Conservation (phyloP, 169 alveolate genomes). For the Nephromyces sp. region DNA sequence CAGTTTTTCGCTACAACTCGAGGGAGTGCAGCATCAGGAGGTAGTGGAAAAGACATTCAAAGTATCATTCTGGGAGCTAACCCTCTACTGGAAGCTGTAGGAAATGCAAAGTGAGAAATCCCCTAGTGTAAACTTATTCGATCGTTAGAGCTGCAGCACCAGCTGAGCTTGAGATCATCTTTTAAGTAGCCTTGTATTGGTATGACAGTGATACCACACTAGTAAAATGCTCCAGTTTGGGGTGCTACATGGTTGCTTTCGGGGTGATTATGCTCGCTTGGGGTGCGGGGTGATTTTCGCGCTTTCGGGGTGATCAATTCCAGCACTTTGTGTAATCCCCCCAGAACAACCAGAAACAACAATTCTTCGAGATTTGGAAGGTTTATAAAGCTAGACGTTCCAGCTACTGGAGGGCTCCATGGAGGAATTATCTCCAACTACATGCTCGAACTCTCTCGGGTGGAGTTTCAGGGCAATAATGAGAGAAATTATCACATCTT, state of each 20-base stretch:
- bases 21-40: background rate
- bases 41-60: constrained; percentile 11
- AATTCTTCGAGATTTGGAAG: constrained; percentile 96
- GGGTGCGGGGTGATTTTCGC: too few species aligned
- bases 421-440: constrained; percentile 80
- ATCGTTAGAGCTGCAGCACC: too few species aligned
- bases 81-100: constrained; percentile 72
- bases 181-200: background rate
- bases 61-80: constrained; percentile 67
- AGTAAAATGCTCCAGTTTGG: too few species aligned
- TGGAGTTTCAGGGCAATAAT: constrained; percentile 67
- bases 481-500: constrained; percentile 94
- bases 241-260: too few species aligned
- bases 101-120: constrained; percentile 92
- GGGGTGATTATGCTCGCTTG: too few species aligned
- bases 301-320: too few species aligned
- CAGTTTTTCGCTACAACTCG: constrained; percentile 32
- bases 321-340: background rate
- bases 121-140: too few species aligned
- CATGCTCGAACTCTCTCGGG: constrained; percentile 92
- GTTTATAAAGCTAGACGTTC: constrained; percentile 80
- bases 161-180: too few species aligned
- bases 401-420: constrained; percentile 70
- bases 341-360: constrained; percentile 87
- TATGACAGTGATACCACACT: background rate